Evolutionary conservation across 441 rosid species (phyloP), one percentile per base, ranked within the genome.

Genomic region (Manihot esculenta): DNA sequence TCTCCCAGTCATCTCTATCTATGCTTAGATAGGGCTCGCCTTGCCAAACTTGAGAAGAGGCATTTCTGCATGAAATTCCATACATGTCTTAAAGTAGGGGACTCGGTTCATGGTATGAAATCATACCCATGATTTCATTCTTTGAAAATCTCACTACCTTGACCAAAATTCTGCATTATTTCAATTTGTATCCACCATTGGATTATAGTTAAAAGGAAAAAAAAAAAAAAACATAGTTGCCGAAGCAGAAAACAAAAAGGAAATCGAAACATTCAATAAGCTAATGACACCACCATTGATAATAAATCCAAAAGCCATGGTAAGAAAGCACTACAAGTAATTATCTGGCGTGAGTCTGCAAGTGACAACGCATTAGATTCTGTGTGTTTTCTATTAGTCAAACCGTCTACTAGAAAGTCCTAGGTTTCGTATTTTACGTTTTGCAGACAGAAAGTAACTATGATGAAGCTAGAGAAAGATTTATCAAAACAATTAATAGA

Each of bases 361-460:
- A 57, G 5, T 20, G 20, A 66, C 71, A 21, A 41, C 41, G 27
- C 47, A 49, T 23, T 66, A 61, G 77, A 74, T 74, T 67, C 68
- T 60, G 0, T 58, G 35, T 17, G 11, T 23, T 27, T 1, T 8
- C 1, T 14, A 49, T 8, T 56, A 3, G 47, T 58, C 42, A 60
- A 61, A 68, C 56, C 18, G n/a, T 13, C 62, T 57, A 26, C 63
- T 69, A 48, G 23, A 44, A 27, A 17, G 80, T 79, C 66, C 75
- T 64, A 76, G 75, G 79, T 73, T 72, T 59, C 53, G 49, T 18
- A 66, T 18, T 18, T 47, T 49, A 17, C 44, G 26, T 54, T 62
- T 35, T 61, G 30, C 62, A 67, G 62, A 44, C 63, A 10, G 26
- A 61, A 30, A 17, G 47, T 0, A 14, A 26, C n/a, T n/a, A n/a